Percentiles rank a stretch among this genome's conserved stretches.
These are phyloP conservation scores for Neurospora sp. DNA, from an alignment of 495 filamentous ascomycete species.

Conservation along the genomic window DNA sequence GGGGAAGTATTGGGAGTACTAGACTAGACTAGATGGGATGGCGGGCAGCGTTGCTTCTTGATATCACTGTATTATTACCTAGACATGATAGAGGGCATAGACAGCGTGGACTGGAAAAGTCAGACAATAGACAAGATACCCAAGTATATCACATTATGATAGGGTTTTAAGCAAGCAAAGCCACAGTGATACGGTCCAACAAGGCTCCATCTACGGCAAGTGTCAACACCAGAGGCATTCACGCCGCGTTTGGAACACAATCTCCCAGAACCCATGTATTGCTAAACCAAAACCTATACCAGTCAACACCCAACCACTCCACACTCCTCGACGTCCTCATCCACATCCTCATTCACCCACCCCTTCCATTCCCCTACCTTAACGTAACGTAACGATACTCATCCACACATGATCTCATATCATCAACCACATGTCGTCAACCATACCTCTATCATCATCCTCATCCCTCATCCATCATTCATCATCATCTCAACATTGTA, in stretches of 20 bases:
- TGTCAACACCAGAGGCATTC: background rate
- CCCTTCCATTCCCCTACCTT: no score
- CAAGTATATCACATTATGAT: background rate
- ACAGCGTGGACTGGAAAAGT: background rate
- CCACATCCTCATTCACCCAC: background rate
- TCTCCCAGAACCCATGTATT: background rate
- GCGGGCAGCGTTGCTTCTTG: background rate
- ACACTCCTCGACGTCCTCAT: background rate
- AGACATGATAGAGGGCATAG: background rate
- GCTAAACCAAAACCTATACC: background rate
- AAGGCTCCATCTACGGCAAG: background rate
- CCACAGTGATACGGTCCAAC: background rate
- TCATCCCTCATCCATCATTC: constrained; percentile 1
- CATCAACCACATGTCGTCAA: background rate
- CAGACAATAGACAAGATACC: background rate
- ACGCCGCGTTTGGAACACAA: background rate
- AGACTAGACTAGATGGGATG: background rate
- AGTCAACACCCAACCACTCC: background rate
- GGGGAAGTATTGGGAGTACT: constrained; percentile 9
- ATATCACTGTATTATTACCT: background rate
- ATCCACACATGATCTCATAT: background rate
- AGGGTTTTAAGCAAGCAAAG: background rate
- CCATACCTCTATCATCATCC: background rate
- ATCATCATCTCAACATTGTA: background rate
- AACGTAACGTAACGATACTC: background rate